Base-by-base conservation (phyloP, 108 stramenopile genomes). In the Pseudonitzschia multiseries region DNA sequence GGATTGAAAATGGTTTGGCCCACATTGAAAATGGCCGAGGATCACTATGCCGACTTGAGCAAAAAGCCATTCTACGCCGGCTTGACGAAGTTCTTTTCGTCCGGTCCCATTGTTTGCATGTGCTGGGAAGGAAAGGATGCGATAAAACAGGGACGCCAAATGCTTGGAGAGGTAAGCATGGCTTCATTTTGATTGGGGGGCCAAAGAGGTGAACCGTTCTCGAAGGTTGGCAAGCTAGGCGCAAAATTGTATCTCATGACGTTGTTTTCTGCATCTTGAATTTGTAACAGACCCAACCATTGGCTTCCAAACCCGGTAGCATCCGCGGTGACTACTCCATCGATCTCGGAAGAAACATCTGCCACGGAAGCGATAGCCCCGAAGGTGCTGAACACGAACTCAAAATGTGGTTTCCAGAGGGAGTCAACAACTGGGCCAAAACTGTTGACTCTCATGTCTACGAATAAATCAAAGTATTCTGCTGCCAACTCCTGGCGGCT, bases 21-120 rank as follows among this genome's bases (percentile, higher is more conserved):
- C 43, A 82, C 89, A 9, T 74, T 80, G 60, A 94, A 97, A 71
- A 82, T 94, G 46, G 83, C 95, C 10, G 89, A 96, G 31, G 62
- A 82, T 59, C 98, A 98, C 80, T 98, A 98, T 85, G 70, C 72
- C 51, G 96, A 97, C 64, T 82, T 97, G 28, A 87, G 85, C 28
- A 83, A 83, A 61, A 98, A 96, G 88, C 89, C 93, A 44, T 98
- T 98, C 91, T 98, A 97, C 72, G 87, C 89, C 26, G 82, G 82
- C 20, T 87, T 98, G 56, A 87, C 86, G 28, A 92, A 96, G 52
- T 98, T 96, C 89, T 94, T 98, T 92, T 75, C 85, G 32, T 52
- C 54, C 53, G 84, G 87, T 46, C 86, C 85, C 59, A 79, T 90
- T 59, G 77, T 86, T 14, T 86, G 88, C 82, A 97, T 98, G 96